phyloP scores from a whole-genome alignment of 2,329 filamentous ascomycete species.

The Penicillium sumatraense region DNA sequence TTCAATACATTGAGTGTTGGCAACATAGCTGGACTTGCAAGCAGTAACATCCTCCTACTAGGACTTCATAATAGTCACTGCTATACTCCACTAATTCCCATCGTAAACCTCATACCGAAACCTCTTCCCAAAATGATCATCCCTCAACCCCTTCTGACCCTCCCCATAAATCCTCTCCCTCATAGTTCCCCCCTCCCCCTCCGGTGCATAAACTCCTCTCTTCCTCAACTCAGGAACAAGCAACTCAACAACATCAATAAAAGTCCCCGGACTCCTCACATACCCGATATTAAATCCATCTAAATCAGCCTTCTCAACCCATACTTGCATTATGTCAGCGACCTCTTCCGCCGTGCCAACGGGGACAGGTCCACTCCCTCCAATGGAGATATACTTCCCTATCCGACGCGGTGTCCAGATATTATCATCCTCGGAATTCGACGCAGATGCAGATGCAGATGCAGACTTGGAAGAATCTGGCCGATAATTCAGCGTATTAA shows the following conservation, averaged over 20 bases:
- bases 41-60: too few relatives aligned
- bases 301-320: neutral
- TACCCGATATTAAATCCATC: constrained; percentile 3
- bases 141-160: neutral
- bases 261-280: neutral
- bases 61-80: too few relatives aligned
- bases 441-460: too few relatives aligned
- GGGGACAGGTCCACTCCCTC: constrained; percentile 18
- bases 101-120: constrained; percentile 1
- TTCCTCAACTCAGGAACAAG: neutral
- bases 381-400: constrained; percentile 19
- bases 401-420: constrained; percentile 17
- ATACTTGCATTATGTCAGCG: neutral
- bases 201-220: neutral
- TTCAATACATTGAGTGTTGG: too few relatives aligned
- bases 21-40: too few relatives aligned
- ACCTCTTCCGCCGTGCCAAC: neutral
- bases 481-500: constrained; percentile 11
- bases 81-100: neutral
- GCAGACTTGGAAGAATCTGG: too few relatives aligned
- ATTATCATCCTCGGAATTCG: constrained; percentile 8
- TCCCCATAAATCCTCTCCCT: constrained; percentile 1
- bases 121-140: neutral
- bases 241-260: constrained; percentile 1
- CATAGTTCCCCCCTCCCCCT: neutral